Evolutionary conservation across 805 yeast species (phyloP).

Genomic region (Clavispora fructus): DNA sequence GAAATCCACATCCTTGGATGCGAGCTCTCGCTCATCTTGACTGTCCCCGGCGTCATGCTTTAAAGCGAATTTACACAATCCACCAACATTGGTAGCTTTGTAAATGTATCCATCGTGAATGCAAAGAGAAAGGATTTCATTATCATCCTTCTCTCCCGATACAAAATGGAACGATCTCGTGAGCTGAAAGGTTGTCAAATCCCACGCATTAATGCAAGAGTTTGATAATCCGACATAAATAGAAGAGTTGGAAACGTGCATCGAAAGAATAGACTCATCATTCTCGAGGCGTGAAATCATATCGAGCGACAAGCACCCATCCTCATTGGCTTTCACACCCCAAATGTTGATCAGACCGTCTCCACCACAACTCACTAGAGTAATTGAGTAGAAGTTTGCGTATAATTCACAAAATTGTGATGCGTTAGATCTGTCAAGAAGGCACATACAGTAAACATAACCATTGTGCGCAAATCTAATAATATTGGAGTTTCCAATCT

Average conservation of each 20-base stretch:
- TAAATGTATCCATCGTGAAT: conserved; percentile 54
- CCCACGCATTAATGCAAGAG: conserved; percentile 81
- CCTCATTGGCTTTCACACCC: conserved; percentile 34
- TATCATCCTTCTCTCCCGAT: conserved; percentile 11
- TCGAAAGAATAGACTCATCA: conserved; percentile 66
- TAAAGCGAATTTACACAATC: conserved; percentile 25
- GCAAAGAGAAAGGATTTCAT: conserved; percentile 53
- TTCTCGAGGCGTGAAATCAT: conserved; percentile 40
- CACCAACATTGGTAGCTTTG: conserved; percentile 52
- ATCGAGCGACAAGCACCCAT: conserved; percentile 2
- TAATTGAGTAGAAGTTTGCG: conserved; percentile 6
- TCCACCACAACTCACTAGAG: conserved; percentile 65
- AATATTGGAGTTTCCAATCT: conserved; percentile 62
- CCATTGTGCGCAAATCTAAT: conserved; percentile 88
- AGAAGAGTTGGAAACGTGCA: conserved; percentile 59
- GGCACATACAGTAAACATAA: conserved; percentile 68
- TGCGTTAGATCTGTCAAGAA: conserved; percentile 14
- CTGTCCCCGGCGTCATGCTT: conserved; percentile 10
- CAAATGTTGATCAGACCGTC: conserved; percentile 86
- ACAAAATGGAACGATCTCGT: conserved; percentile 38
- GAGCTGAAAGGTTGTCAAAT: conserved; percentile 73
- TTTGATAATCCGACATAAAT: conserved; percentile 77
- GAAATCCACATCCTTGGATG: conserved; percentile 6
- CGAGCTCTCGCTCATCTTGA: neutral
- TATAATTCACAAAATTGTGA: conserved; percentile 17